Conservation (phyloP, 768 basidiomycete genomes). For the Lactarius tabidus region DNA sequence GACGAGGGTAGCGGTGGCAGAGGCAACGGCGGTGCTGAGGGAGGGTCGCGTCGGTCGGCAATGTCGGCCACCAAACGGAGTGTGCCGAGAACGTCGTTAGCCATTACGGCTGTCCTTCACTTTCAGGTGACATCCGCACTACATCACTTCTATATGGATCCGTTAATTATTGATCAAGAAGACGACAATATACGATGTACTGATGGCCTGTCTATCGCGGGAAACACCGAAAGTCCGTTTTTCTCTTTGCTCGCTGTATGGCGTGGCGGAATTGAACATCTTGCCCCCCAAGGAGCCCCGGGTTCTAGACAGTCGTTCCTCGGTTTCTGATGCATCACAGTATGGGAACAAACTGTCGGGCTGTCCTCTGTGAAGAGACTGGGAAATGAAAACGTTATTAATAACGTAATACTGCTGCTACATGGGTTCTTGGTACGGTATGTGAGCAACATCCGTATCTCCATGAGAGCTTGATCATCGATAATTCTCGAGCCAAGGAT, state of each 20-base stretch:
- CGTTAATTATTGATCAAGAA: neutral
- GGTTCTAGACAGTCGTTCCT: neutral
- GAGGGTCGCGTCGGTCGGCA: neutral
- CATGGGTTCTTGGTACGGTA: neutral
- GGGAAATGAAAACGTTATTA: neutral
- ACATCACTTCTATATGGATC: neutral
- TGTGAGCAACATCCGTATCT: neutral
- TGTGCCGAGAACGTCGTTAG: slow-evolving; percentile 7
- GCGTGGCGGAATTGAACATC: neutral
- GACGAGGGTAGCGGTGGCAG: slow-evolving; percentile 2
- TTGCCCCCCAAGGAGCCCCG: neutral
- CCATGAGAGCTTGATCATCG: neutral
- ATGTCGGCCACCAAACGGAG: neutral
- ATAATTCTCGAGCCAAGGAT: neutral
- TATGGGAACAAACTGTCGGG: neutral
- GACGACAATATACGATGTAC: neutral
- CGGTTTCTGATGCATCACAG: neutral
- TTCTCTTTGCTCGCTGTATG: neutral
- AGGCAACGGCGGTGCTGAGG: neutral
- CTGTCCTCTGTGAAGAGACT: neutral
- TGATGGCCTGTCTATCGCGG: neutral
- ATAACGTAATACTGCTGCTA: neutral
- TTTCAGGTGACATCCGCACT: neutral
- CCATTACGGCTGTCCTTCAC: neutral
- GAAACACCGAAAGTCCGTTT: neutral